A percentile compares a stretch with the other conserved stretches of the same genome.
Evolutionary conservation across 2,329 filamentous ascomycete genomes (phyloP).

Genomic region (Neobulgaria alba): DNA sequence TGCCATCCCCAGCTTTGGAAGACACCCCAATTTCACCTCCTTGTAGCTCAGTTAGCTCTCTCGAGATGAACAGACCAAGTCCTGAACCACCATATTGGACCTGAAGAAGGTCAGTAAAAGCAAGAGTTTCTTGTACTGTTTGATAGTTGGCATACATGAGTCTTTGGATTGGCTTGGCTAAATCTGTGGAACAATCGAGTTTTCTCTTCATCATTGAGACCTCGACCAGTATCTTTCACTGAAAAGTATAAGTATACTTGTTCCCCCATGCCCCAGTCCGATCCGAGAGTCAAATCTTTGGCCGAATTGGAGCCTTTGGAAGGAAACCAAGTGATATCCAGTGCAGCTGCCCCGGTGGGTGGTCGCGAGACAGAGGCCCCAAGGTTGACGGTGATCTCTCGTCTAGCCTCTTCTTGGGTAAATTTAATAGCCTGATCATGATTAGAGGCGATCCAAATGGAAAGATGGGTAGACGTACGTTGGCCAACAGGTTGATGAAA

Average conservation of each 20-base stretch:
- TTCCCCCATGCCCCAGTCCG: constrained; percentile 30
- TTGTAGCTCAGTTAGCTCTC: constrained; percentile 71
- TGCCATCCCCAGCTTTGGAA: constrained; percentile 23
- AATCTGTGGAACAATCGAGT: constrained; percentile 59
- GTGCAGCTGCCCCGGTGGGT: constrained; percentile 16
- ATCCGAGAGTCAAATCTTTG: constrained; percentile 12
- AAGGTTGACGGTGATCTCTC: constrained; percentile 43
- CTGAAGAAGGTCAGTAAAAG: constrained; percentile 2
- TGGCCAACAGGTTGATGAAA: constrained; percentile 66
- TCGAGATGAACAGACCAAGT: constrained; percentile 69
- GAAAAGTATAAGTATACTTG: constrained; percentile 37
- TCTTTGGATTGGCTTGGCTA: constrained; percentile 47
- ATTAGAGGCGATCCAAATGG: constrained; percentile 1
- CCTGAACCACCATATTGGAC: constrained; percentile 61
- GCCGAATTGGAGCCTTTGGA: constrained; percentile 16
- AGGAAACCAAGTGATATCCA: constrained; percentile 29
- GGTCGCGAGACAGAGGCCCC: constrained; percentile 29
- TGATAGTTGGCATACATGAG: constrained; percentile 29
- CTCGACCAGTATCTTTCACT: constrained; percentile 58
- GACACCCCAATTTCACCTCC: constrained; percentile 71
- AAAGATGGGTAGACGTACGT: constrained; percentile 27
- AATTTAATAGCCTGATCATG: constrained; percentile 47
- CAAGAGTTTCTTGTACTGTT: too few species aligned
- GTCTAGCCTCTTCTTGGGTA: constrained; percentile 48
- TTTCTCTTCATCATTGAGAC: constrained; percentile 52